Evolutionary conservation across 805 yeast genomes (phyloP), one percentile per base, ranked within the genome.

Genomic region (Candida sonorensis): DNA sequence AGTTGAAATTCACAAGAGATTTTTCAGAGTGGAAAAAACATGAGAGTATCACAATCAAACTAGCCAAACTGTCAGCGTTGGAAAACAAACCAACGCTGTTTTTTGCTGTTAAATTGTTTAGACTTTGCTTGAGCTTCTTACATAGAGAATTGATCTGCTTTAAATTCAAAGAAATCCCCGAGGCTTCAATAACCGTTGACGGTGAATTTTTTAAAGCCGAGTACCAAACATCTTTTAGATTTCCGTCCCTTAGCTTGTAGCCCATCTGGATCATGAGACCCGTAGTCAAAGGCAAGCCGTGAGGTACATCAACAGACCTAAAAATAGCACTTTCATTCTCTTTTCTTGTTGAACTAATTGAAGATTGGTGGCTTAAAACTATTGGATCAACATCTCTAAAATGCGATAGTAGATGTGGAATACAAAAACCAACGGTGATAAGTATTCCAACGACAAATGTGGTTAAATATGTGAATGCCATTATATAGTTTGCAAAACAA

Each of bases 261-360:
- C 73, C 77, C 17, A 70, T 64, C 26, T 84, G 67, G 16, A 87
- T 69, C 28, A 75, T 73, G 34, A 83, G 57, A 0, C 94, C 94
- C 2, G 82, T 69, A 15, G 79, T 65, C 35, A 87, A 62, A 1
- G 83, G 80, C 37, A 72, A 52, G 5, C 85, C 83, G 50, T 74
- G 77, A 15, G 88, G 92, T 20, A 82, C 74, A 43, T 81, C 76
- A 28, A 75, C 75, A 31, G 86, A 80, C 41, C 92, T 69, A 54
- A 82, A 78, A 9, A 82, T 63, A 0, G 95, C 88, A 11, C 88
- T 72, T 52, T 87, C 94, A 30, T 70, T 65, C 5, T 65, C 62
- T 26, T 68, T 63, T n/a, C 94, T 64, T 1, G 84, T 78, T 5
- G 77, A 59, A 2, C 81, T 72, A 21, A 80, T 57, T 14, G 76